Evolutionary conservation across 2,329 filamentous ascomycete genomes (phyloP), one percentile per base, ranked within the genome.

Genomic region (Fusarium circinatum): DNA sequence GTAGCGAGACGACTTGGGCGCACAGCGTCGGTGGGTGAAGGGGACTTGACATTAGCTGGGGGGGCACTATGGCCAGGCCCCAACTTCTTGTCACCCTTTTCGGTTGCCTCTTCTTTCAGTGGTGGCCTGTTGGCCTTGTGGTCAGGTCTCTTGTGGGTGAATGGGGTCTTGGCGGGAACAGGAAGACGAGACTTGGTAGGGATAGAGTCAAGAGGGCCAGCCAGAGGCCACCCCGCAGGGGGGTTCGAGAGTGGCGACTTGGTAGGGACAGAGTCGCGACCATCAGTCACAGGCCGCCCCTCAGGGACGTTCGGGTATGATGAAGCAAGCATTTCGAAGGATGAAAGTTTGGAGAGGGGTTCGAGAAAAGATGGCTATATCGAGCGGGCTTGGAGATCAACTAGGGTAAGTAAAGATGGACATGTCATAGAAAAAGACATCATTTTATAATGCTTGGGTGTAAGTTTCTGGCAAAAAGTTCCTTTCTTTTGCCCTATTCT

Each of bases 261-360:
- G 41, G 15, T 17, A 44, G n/a, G 42, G 15, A 12, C 12, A 24
- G n/a, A 44, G 42, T 18, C 15, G 15, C 12, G 15, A 24, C 15
- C 15, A 12, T 11, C 44, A 45, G 12, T 9, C 24, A 26, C 18
- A 22, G 24, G 24, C 24, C 17, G 5, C 24, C 24, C 24, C 42
- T 20, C 8, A 8, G 18, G 26, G 18, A 28, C 11, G 13, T 14
- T 3, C 8, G 8, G 4, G 24, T 22, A 14, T 15, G 24, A 2
- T 22, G 26, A 11, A 30, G 1, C n/a, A 8, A 34, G 0, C 49
- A 17, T 52, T 26, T 26, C 3, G n/a, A 5, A 17, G 18, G 13
- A 26, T 36, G 32, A 17, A 2, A 18, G 18, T 17, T 17, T 26
- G 8, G 32, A 20, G 32, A 36, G n/a, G 8, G 13, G 13, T 17